phyloP scores from a whole-genome alignment of 2,329 filamentous ascomycete genomes.

The Fusarium veterinarium region DNA sequence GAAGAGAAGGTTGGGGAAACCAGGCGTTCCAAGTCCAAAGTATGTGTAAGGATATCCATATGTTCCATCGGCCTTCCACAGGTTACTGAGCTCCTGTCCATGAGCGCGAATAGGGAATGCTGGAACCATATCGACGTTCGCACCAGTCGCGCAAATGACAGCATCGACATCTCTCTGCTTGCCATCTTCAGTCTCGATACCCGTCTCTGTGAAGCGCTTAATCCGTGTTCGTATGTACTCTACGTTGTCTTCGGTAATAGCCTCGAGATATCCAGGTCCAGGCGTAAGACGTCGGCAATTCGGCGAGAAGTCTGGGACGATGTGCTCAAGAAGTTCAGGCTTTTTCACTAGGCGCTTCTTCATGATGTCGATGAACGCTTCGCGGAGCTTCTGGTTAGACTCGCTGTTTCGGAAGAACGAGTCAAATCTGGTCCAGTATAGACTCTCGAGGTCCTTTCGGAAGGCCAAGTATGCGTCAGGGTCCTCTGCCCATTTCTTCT shows the following conservation, averaged over 20 bases:
- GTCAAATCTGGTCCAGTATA: slow-evolving; percentile 70
- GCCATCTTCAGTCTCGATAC: slow-evolving; percentile 71
- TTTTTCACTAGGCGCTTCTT: slow-evolving; percentile 62
- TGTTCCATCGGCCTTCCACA: slow-evolving; percentile 67
- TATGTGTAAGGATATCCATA: slow-evolving; percentile 76
- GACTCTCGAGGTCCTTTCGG: slow-evolving; percentile 67
- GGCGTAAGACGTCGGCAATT: slow-evolving; percentile 74
- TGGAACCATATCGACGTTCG: slow-evolving; percentile 68
- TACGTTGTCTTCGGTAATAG: slow-evolving; percentile 71
- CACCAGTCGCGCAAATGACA: slow-evolving; percentile 76
- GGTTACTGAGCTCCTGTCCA: slow-evolving; percentile 63
- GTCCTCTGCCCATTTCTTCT: slow-evolving; percentile 66
- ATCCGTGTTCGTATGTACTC: slow-evolving; percentile 69
- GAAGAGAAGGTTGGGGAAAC: slow-evolving; percentile 76
- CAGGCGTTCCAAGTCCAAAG: slow-evolving; percentile 70
- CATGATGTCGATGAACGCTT: slow-evolving; percentile 63
- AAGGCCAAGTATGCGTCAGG: slow-evolving; percentile 70
- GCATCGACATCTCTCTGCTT: slow-evolving; percentile 68
- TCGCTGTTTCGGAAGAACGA: slow-evolving; percentile 65
- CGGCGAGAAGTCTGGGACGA: slow-evolving; percentile 72
- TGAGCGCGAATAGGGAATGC: slow-evolving; percentile 69
- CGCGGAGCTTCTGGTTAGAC: slow-evolving; percentile 60
- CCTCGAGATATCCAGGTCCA: slow-evolving; percentile 75
- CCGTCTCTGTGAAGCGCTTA: slow-evolving; percentile 66
- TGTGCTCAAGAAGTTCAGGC: slow-evolving; percentile 64